Evolutionary conservation across 192 early-diverging fungal genomes (phyloP).

Genomic region (Linnemannia exigua): DNA sequence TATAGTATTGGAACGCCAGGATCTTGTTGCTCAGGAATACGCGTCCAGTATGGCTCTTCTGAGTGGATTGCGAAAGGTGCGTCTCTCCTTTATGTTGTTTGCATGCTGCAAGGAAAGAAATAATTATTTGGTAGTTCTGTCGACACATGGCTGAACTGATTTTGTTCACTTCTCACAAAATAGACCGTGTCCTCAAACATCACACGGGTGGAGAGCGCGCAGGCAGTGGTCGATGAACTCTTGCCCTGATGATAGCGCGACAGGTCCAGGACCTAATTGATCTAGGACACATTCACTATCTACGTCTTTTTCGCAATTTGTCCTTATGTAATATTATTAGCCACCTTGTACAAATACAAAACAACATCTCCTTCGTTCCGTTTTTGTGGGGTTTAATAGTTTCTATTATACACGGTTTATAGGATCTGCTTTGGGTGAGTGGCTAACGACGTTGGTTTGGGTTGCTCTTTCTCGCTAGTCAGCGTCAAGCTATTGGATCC

Average conservation of each 20-base stretch:
- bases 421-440: background rate
- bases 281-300: background rate
- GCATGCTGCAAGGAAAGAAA: background rate
- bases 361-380: background rate
- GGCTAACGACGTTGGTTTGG: background rate
- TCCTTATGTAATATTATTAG: too few relatives aligned
- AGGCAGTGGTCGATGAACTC: conserved; percentile 52
- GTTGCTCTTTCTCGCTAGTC: background rate
- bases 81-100: background rate
- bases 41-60: conserved; percentile 31
- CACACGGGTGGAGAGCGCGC: conserved; percentile 52
- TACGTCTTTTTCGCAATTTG: too few relatives aligned
- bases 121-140: background rate
- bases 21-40: conserved; percentile 44
- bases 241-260: conserved; percentile 17
- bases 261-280: background rate
- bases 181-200: conserved; percentile 55
- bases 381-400: conserved; percentile 11
- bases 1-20: conserved; percentile 16
- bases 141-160: background rate
- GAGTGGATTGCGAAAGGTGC: conserved; percentile 43
- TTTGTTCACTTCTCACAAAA: background rate
- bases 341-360: conserved; percentile 1
- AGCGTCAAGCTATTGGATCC: background rate
- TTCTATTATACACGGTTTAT: conserved; percentile 27